Conservation (phyloP, 306 rosid genomes). For the Nissolia schottii region DNA sequence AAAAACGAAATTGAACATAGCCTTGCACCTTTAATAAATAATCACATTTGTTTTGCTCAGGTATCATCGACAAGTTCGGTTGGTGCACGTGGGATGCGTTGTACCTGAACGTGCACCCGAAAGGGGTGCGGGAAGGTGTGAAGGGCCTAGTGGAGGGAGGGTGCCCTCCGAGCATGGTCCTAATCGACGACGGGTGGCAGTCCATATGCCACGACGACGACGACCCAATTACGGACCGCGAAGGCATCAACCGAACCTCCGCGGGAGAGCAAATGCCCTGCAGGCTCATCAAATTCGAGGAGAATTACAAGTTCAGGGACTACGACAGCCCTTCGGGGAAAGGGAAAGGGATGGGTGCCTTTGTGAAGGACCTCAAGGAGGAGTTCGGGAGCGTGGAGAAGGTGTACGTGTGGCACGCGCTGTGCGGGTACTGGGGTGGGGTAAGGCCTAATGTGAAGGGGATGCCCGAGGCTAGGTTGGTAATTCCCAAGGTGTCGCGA, state of each 20-base stretch:
- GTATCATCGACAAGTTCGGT: slow-evolving; percentile 60
- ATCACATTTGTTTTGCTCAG: too few relatives aligned
- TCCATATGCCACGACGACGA: slow-evolving; percentile 51
- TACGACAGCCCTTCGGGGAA: slow-evolving; percentile 7
- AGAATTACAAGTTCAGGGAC: slow-evolving; percentile 54
- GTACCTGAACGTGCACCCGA: slow-evolving; percentile 63
- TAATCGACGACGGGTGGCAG: slow-evolving; percentile 86
- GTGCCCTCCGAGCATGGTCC: slow-evolving; percentile 68
- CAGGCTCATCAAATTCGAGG: slow-evolving; percentile 48
- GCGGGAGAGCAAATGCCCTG: slow-evolving; percentile 79
- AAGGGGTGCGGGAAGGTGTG: slow-evolving; percentile 57
- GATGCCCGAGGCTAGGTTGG: slow-evolving; percentile 45
- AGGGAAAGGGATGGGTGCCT: slow-evolving; percentile 51
- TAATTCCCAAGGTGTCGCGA: slow-evolving; percentile 41
- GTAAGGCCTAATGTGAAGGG: slow-evolving; percentile 38
- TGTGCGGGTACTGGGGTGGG: slow-evolving; percentile 87
- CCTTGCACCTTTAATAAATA: too few relatives aligned
- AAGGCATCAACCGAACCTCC: slow-evolving; percentile 40
- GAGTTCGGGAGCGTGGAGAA: slow-evolving; percentile 50
- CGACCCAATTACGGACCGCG: slow-evolving; percentile 31
- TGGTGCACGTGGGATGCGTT: slow-evolving; percentile 94
- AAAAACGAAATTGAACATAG: too few relatives aligned
- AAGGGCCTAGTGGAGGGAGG: slow-evolving; percentile 58
- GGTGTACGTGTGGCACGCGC: slow-evolving; percentile 82
- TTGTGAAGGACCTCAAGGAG: slow-evolving; percentile 56